Evolutionary conservation across 352 stramenopile genomes (phyloP).

Genomic region (Globisporangium emineosum): DNA sequence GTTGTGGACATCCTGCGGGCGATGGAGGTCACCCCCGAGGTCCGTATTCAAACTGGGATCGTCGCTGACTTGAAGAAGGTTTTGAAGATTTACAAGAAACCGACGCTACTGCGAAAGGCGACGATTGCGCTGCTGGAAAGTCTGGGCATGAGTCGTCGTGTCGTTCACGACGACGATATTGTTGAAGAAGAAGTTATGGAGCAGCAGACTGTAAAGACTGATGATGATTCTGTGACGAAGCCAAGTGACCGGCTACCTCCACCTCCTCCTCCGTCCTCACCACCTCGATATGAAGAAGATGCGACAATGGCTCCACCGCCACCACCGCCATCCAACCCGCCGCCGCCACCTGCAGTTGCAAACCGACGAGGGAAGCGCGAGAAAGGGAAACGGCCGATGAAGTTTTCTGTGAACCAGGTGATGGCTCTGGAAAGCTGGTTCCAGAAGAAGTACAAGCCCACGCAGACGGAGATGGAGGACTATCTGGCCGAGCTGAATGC

Average conservation of each 20-base stretch:
- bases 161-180: conserved; percentile 37
- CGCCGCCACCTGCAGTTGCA: conserved; percentile 11
- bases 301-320: conserved; percentile 7
- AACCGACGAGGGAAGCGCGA: conserved; percentile 44
- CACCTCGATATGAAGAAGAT: not conserved
- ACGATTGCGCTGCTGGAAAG: conserved; percentile 70
- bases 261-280: conserved; percentile 14
- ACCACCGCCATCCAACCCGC: conserved; percentile 9
- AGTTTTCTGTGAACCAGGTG: conserved; percentile 84
- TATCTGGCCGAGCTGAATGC: conserved; percentile 70
- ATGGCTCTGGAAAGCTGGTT: conserved; percentile 80
- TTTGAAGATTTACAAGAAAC: conserved; percentile 76
- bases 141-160: conserved; percentile 61
- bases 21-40: conserved; percentile 71
- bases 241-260: conserved; percentile 7
- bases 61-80: conserved; percentile 77
- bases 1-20: conserved; percentile 74
- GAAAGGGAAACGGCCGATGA: conserved; percentile 77
- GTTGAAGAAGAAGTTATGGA: conserved; percentile 38
- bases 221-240: conserved; percentile 1
- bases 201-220: not conserved
- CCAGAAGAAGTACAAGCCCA: conserved; percentile 86
- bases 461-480: conserved; percentile 73
- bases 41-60: conserved; percentile 65
- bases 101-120: conserved; percentile 69